Conservation (phyloP, 2,329 filamentous ascomycete species). For the Leptographium galeiforme region DNA sequence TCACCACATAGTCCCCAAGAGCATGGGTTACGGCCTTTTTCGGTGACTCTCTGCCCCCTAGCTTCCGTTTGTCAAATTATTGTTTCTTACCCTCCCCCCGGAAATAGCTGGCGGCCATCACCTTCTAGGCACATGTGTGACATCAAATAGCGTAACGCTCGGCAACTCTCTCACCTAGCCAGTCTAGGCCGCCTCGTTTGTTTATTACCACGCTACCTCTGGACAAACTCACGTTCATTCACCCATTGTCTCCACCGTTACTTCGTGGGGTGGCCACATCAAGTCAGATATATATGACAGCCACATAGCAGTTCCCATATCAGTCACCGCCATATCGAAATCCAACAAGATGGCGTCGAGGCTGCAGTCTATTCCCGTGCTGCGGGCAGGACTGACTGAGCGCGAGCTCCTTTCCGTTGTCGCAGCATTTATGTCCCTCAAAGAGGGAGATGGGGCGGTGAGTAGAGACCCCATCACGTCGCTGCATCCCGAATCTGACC, state of each 20-base stretch:
- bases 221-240: no score
- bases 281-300: no score
- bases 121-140: not conserved
- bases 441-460: not conserved
- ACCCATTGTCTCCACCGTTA: not conserved
- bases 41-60: no score
- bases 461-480: not conserved
- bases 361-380: not conserved
- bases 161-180: not conserved
- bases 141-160: not conserved
- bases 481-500: not conserved
- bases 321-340: no score
- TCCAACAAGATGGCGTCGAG: not conserved
- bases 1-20: no score
- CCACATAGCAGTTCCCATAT: not conserved
- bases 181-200: not conserved
- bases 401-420: constrained; percentile 7
- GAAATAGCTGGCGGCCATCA: not conserved
- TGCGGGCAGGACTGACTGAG: constrained; percentile 4
- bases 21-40: no score
- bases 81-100: no score
- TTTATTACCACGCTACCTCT: not conserved
- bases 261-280: not conserved
- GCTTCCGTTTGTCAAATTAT: no score
- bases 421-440: constrained; percentile 6